These are phyloP conservation scores for Melanopsichium pennsylvanicum DNA, from an alignment of 1,284 basidiomycete species.

Conservation along the genomic window DNA sequence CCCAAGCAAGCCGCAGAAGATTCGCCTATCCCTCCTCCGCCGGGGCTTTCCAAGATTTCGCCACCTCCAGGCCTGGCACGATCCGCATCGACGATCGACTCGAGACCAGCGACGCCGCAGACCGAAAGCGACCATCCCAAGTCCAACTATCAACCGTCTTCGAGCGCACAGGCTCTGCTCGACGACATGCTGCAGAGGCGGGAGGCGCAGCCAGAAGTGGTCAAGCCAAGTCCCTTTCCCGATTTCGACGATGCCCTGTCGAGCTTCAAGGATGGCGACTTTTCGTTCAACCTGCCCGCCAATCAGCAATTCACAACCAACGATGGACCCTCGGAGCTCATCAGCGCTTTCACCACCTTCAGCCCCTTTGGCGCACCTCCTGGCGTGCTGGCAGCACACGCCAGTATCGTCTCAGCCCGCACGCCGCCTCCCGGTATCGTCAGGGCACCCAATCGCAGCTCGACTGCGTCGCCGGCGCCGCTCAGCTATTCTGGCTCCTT, in stretches of 20 bases:
- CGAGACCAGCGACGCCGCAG: slow-evolving; percentile 74
- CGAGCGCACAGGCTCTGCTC: slow-evolving; percentile 79
- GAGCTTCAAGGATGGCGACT: slow-evolving; percentile 59
- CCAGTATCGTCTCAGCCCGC: slow-evolving; percentile 22
- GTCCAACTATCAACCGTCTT: slow-evolving; percentile 83
- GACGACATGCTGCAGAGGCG: slow-evolving; percentile 82
- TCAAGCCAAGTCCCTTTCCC: slow-evolving; percentile 57
- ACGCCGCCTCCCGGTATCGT: slow-evolving; percentile 34
- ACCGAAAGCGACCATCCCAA: slow-evolving; percentile 69
- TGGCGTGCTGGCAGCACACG: slow-evolving; percentile 33
- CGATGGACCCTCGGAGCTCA: slow-evolving; percentile 33
- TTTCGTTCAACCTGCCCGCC: slow-evolving; percentile 58
- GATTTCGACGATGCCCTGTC: slow-evolving; percentile 61
- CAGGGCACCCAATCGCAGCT: slow-evolving; percentile 39
- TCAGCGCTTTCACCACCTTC: slow-evolving; percentile 37
- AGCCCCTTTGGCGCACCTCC: slow-evolving; percentile 39
- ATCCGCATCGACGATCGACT: slow-evolving; percentile 55
- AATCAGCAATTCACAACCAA: slow-evolving; percentile 26
- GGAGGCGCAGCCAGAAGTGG: slow-evolving; percentile 76
- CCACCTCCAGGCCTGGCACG: slow-evolving; percentile 34
- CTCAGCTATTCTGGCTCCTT: slow-evolving; percentile 61
- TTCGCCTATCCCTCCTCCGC: slow-evolving; percentile 28
- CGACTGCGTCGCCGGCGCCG: slow-evolving; percentile 38
- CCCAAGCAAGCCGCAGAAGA: slow-evolving; percentile 4
- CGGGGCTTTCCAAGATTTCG: slow-evolving; percentile 57